A percentile compares a stretch with the other conserved stretches of the same genome.
Conservation (phyloP, 352 stramenopile genomes). For the Phytophthora tentaculata region DNA sequence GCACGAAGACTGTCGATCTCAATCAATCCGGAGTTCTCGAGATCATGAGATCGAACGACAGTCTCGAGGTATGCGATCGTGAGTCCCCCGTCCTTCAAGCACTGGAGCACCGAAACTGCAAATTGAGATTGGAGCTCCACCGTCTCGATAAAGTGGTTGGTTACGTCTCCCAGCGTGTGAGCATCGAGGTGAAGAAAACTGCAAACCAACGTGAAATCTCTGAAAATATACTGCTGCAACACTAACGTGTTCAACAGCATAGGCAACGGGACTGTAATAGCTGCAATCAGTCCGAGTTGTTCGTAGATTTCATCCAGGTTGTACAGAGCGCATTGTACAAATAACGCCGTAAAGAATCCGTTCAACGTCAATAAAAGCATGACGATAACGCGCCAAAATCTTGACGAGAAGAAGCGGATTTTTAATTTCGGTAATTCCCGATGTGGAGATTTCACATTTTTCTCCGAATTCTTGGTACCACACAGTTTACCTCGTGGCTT, state of each 20-base stretch:
- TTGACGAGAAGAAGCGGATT: constrained; percentile 56
- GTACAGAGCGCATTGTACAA: constrained; percentile 67
- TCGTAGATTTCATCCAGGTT: constrained; percentile 35
- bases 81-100: constrained; percentile 20
- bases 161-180: constrained; percentile 52
- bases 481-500: constrained; percentile 18
- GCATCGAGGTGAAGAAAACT: constrained; percentile 57
- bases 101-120: constrained; percentile 31
- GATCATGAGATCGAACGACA: constrained; percentile 34
- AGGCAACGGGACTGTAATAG: constrained; percentile 42
- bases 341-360: constrained; percentile 59
- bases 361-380: constrained; percentile 65
- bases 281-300: constrained; percentile 33
- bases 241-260: constrained; percentile 55
- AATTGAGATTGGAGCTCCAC: constrained; percentile 58
- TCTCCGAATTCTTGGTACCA: neutral
- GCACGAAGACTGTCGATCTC: constrained; percentile 46
- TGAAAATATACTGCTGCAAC: constrained; percentile 57
- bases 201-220: constrained; percentile 58
- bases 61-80: constrained; percentile 37
- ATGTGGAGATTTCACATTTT: constrained; percentile 9
- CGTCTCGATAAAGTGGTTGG: constrained; percentile 59
- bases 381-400: constrained; percentile 62
- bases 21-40: constrained; percentile 34
- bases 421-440: constrained; percentile 12